Evolutionary conservation across 2,329 filamentous ascomycete genomes (phyloP).

Genomic region (Epichloe uncinata): DNA sequence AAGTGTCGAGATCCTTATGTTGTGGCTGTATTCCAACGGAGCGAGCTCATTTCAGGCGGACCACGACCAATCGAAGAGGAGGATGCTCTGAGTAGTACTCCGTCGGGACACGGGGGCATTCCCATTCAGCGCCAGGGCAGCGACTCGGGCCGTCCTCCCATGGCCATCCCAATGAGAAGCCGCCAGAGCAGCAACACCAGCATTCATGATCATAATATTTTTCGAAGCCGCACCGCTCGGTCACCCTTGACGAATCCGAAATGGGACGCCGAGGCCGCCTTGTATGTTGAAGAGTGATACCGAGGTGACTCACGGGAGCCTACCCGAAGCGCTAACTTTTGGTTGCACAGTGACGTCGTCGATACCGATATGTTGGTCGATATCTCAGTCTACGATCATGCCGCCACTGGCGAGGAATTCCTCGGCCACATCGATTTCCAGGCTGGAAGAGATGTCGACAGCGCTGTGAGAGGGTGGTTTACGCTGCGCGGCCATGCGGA

Average conservation of each 20-base stretch:
- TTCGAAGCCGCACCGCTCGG: constrained; percentile 44
- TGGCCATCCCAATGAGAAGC: constrained; percentile 95
- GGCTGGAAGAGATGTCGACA: constrained; percentile 50
- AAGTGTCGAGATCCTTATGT: constrained; percentile 85
- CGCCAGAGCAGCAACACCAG: constrained; percentile 95
- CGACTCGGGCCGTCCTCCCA: constrained; percentile 65
- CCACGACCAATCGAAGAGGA: constrained; percentile 54
- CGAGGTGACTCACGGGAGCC: neutral
- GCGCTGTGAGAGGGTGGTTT: constrained; percentile 74
- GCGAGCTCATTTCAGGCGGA: constrained; percentile 86
- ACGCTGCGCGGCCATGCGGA: constrained; percentile 63
- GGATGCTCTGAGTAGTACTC: constrained; percentile 33
- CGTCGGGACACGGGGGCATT: constrained; percentile 38
- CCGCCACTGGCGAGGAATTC: constrained; percentile 73
- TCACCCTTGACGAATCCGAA: constrained; percentile 64
- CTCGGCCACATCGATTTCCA: constrained; percentile 80
- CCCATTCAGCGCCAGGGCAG: constrained; percentile 59
- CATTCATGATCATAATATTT: constrained; percentile 49
- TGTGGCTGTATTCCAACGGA: constrained; percentile 91
- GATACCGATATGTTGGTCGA: constrained; percentile 83
- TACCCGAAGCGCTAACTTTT: constrained; percentile 6
- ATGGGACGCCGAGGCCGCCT: constrained; percentile 91
- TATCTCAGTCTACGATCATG: constrained; percentile 82
- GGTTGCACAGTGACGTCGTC: constrained; percentile 68
- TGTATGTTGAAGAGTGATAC: constrained; percentile 45